Evolutionary conservation across 257 asterid species (phyloP).

Genomic region (Agastache rugosa): DNA sequence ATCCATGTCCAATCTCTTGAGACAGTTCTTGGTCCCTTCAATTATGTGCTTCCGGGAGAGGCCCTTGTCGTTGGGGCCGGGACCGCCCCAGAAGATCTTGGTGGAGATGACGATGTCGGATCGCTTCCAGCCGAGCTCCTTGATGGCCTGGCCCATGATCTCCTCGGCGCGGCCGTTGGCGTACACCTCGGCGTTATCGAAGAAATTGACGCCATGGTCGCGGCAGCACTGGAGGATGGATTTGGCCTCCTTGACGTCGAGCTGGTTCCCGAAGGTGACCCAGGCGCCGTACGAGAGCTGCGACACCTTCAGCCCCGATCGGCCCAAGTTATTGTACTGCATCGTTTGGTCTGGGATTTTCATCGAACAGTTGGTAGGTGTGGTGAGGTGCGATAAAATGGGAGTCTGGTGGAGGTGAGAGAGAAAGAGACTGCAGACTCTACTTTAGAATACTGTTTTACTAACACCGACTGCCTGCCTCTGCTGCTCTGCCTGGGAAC

Average conservation of each 20-base stretch:
- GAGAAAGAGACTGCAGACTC: too few species aligned
- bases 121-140: conserved; percentile 95
- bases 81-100: conserved; percentile 99
- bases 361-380: conserved; percentile 43
- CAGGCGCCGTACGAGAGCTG: conserved; percentile 95
- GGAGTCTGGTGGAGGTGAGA: not conserved
- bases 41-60: conserved; percentile 84
- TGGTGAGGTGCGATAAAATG: not conserved
- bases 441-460: too few species aligned
- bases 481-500: too few species aligned
- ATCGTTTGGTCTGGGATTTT: conserved; percentile 60
- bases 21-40: conserved; percentile 78
- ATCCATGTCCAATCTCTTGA: conserved; percentile 91
- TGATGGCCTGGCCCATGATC: conserved; percentile 98
- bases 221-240: conserved; percentile 92
- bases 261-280: conserved; percentile 97
- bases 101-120: conserved; percentile 88
- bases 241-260: conserved; percentile 95
- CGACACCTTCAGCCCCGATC: conserved; percentile 94
- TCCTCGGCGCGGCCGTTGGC: conserved; percentile 98
- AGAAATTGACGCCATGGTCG: conserved; percentile 90
- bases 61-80: conserved; percentile 97
- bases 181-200: conserved; percentile 98
- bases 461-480: too few species aligned
- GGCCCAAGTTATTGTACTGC: conserved; percentile 92